Percentiles rank a stretch among this genome's conserved stretches.
Evolutionary conservation across 73 alveolate genomes (phyloP).

Genomic region (Durusdinium trenchii): DNA sequence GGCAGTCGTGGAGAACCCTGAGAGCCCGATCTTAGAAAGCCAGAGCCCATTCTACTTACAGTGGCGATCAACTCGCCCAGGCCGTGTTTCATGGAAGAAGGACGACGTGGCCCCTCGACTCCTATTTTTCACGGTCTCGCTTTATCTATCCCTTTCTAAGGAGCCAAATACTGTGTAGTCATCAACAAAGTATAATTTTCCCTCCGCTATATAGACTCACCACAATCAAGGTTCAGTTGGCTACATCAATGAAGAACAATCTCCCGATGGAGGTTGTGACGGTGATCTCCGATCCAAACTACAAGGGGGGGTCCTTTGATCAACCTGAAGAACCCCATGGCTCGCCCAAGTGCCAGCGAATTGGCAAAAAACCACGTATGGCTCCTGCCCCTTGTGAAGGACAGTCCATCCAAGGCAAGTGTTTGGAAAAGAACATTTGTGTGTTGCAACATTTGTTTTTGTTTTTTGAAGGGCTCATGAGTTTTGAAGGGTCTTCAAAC

Average conservation of each 20-base stretch:
- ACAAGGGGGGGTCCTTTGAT: background rate
- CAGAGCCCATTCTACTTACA: no score
- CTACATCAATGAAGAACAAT: background rate
- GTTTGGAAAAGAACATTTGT: background rate
- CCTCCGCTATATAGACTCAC: no score
- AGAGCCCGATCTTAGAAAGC: no score
- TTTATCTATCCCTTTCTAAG: no score
- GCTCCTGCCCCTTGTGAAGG: constrained; percentile 18
- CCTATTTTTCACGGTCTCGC: no score
- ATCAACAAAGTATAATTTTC: no score
- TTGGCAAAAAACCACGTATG: background rate
- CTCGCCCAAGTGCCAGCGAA: background rate
- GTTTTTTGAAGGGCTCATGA: background rate
- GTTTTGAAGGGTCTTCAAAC: background rate
- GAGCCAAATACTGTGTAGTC: no score
- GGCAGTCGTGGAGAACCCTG: no score
- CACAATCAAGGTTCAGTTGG: background rate
- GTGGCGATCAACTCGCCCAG: constrained; percentile 25
- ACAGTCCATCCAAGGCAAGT: background rate
- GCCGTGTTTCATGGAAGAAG: background rate
- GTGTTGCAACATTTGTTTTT: background rate
- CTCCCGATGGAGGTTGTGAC: background rate
- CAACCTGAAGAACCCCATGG: background rate
- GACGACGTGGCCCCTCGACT: background rate
- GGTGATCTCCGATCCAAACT: background rate